Percentiles rank a stretch among this genome's conserved stretches.
phyloP scores from a whole-genome alignment of 768 basidiomycete species.

The Trametes cubensis region DNA sequence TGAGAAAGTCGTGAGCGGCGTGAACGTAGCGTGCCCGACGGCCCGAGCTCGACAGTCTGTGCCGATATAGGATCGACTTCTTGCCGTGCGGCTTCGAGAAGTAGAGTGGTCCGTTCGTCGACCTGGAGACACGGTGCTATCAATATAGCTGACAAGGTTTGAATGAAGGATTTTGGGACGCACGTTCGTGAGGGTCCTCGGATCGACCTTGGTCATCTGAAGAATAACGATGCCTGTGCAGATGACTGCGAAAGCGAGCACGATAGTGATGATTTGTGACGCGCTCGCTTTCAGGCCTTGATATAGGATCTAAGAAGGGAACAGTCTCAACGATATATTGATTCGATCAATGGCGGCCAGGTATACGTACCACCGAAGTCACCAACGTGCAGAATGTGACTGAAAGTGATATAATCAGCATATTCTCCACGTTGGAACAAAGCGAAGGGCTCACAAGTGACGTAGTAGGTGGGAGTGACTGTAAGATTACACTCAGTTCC shows the following conservation, averaged over 20 bases:
- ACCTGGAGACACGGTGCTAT: constrained; percentile 44
- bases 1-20: constrained; percentile 27
- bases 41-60: constrained; percentile 22
- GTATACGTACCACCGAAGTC: constrained; percentile 65
- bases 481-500: constrained; percentile 8
- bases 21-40: constrained; percentile 25
- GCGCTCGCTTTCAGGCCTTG: constrained; percentile 79
- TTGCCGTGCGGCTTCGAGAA: constrained; percentile 76
- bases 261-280: constrained; percentile 80
- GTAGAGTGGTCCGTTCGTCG: constrained; percentile 83
- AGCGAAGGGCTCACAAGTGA: constrained; percentile 50
- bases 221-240: constrained; percentile 89
- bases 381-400: constrained; percentile 82
- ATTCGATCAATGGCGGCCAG: too few species aligned
- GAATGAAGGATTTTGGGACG: not conserved
- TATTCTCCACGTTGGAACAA: not conserved
- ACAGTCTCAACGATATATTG: too few species aligned
- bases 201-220: constrained; percentile 93
- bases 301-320: constrained; percentile 72
- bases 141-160: not conserved
- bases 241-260: constrained; percentile 87
- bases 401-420: constrained; percentile 32
- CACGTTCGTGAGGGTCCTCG: constrained; percentile 57
- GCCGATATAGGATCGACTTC: constrained; percentile 38
- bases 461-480: constrained; percentile 86